A percentile compares a stretch with the other conserved stretches of the same genome.
These are phyloP conservation scores for thale cress (Arabidopsis thaliana) DNA, from an alignment of 345 rosid genomes.

Conservation along the genomic window TAIR10.1 NC_003076.8:25152001-25152500, in stretches of 20 bases:
- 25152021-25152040: not conserved
- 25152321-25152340: slow-evolving; percentile 98
- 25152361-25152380: not conserved
- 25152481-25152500: not conserved
- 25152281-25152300: slow-evolving; percentile 96
- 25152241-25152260: not conserved
- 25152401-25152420: not conserved
- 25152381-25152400: slow-evolving; percentile 12
- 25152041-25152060: not conserved
- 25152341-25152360: slow-evolving; percentile 85
- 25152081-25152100: not conserved
- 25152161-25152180: not conserved
- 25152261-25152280: slow-evolving; percentile 69
- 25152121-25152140: not conserved
- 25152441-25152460: slow-evolving; percentile 1
- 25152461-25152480: not conserved
- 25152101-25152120: slow-evolving; percentile 9
- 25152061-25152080: not conserved
- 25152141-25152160: slow-evolving; percentile 6
- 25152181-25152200: not conserved
- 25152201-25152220: slow-evolving; percentile 1
- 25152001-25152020: not conserved
- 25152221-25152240: not conserved
- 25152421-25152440: not conserved
- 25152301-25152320: slow-evolving; percentile 99